Conservation (phyloP, 768 basidiomycete genomes). For the Dictyophora rubrovolvata region DNA sequence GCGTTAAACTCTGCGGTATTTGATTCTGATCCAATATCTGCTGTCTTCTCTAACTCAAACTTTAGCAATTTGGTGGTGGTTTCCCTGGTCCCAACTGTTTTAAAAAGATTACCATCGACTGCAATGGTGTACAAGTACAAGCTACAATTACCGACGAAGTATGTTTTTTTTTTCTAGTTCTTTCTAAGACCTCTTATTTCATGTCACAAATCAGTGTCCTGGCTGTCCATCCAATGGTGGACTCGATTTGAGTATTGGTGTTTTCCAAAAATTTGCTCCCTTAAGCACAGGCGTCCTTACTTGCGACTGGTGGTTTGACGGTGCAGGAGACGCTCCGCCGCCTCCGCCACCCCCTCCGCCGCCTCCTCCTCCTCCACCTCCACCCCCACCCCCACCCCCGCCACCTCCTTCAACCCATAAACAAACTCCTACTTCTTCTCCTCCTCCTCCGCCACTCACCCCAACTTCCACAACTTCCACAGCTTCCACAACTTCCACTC, state of each 20-base stretch:
- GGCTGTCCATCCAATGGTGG: slow-evolving; percentile 55
- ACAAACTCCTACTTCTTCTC: slow-evolving; percentile 21
- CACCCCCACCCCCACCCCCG: slow-evolving; percentile 14
- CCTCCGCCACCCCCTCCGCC: slow-evolving; percentile 16
- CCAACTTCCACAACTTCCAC: slow-evolving; percentile 16
- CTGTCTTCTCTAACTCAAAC: not conserved
- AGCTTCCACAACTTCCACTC: slow-evolving; percentile 15
- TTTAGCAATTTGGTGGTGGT: slow-evolving; percentile 42
- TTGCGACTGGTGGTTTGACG: slow-evolving; percentile 50
- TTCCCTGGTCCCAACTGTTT: slow-evolving; percentile 62
- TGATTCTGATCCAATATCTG: not conserved
- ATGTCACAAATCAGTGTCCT: slow-evolving; percentile 38
- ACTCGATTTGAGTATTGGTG: slow-evolving; percentile 56
- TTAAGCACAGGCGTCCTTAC: slow-evolving; percentile 43
- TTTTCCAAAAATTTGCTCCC: slow-evolving; percentile 54
- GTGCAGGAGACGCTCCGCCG: slow-evolving; percentile 21
- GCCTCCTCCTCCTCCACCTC: slow-evolving; percentile 11
- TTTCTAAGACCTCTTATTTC: slow-evolving; percentile 4
- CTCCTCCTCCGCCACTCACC: slow-evolving; percentile 10
- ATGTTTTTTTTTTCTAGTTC: slow-evolving; percentile 13
- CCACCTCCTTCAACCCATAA: slow-evolving; percentile 17
- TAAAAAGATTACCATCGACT: slow-evolving; percentile 48
- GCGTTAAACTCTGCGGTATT: slow-evolving; percentile 37
- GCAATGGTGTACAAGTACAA: slow-evolving; percentile 44
- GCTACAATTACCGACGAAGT: slow-evolving; percentile 62